Evolutionary conservation across 306 rosid genomes (phyloP), one percentile per base, ranked within the genome.

Genomic region (Pyrus bretschneideri): DNA sequence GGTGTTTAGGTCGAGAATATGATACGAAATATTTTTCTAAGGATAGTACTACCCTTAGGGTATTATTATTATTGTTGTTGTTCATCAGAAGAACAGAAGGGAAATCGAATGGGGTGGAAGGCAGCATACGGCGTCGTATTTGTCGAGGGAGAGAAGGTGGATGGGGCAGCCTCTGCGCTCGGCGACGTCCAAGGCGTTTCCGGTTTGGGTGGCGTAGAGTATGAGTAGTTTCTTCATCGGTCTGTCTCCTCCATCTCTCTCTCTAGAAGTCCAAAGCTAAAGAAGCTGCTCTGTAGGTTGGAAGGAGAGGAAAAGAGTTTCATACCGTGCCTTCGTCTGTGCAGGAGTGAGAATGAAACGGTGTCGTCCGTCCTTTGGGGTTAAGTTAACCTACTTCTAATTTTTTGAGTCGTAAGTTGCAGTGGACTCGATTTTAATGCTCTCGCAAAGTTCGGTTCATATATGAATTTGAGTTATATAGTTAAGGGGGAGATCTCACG

Each of bases 141-240:
- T 82, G 66, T 92, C 87, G 9, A 90, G 9, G 23, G 98, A 91
- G 38, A 83, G 79, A 70, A 92, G 86, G 58, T 27, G 80, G 71
- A 80, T 67, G 38, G 85, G 70, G 84, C 91, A 92, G 70, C 69
- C 85, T 84, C 96, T 76, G 80, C 89, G 93, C 74, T 94, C 98
- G 8, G 98, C 95, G 11, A 89, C 96, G 75, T 92, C 98, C 85
- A 89, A 81, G 49, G 98, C 95, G 76, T 94, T 94, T 27, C 97
- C 95, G 6, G 97, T 94, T 78, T 92, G 84, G 64, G 95, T 89
- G 22, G 91, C 96, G 76, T 89, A 90, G 1, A 92, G 89, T 18
- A 92, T 84, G 30, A 89, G 61, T 19, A 90, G 87, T 83, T 84
- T 85, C 86, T 83, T 86, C 17, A 14, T 46, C 31, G 75, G 80